phyloP scores from a whole-genome alignment of 1,284 basidiomycete species.

The Leccinum laetum region DNA sequence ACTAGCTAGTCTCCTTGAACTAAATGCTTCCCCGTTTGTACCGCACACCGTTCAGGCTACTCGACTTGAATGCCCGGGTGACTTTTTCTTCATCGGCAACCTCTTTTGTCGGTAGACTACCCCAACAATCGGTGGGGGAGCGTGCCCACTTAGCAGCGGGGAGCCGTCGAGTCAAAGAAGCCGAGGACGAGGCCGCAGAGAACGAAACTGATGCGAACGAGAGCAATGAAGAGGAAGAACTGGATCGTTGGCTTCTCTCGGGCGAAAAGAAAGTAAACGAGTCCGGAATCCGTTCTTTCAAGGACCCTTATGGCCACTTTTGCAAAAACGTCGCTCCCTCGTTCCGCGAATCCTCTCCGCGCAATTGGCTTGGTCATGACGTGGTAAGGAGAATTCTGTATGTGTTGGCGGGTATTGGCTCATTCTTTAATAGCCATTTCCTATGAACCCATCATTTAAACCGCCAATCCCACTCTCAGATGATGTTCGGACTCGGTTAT shows the following conservation, averaged over 20 bases:
- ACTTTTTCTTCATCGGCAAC: conserved; percentile 24
- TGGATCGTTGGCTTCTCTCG: conserved; percentile 16
- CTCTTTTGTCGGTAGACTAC: conserved; percentile 8
- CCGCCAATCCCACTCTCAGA: conserved; percentile 77
- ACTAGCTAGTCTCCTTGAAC: conserved; percentile 1
- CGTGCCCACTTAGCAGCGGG: conserved; percentile 2
- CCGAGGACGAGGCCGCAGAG: conserved; percentile 10
- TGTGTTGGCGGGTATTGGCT: conserved; percentile 1
- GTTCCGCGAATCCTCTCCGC: conserved; percentile 35
- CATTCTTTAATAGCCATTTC: conserved; percentile 61
- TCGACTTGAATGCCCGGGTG: conserved; percentile 9
- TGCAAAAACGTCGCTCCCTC: conserved; percentile 17
- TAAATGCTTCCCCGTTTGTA: conserved; percentile 26
- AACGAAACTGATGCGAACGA: conserved; percentile 6
- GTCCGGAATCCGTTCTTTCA: conserved; percentile 17
- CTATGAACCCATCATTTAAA: conserved; percentile 77
- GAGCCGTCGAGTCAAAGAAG: neutral
- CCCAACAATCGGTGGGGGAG: conserved; percentile 9
- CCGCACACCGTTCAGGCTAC: conserved; percentile 12
- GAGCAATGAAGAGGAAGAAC: conserved; percentile 3
- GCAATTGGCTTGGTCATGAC: conserved; percentile 58
- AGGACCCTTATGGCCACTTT: conserved; percentile 17
- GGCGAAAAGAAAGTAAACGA: conserved; percentile 17
- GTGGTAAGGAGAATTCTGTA: conserved; percentile 44
- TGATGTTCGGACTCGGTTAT: conserved; percentile 52